A percentile compares a stretch with the other conserved stretches of the same genome.
These are phyloP conservation scores for Colletotrichum orchidophilum DNA, from an alignment of 2,329 filamentous ascomycete species.

Conservation along the genomic window DNA sequence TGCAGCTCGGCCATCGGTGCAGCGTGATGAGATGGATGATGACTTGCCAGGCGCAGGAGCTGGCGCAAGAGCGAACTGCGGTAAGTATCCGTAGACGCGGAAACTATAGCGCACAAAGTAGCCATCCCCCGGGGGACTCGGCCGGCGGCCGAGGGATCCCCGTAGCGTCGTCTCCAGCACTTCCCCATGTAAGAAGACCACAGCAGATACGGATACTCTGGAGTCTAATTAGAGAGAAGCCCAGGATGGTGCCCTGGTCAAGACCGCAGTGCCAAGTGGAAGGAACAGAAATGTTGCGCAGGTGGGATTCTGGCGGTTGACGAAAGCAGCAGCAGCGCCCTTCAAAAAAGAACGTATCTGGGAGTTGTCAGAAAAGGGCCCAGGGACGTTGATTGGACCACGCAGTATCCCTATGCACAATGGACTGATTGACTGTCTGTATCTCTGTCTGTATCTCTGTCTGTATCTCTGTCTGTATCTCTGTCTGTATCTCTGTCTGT, in stretches of 20 bases:
- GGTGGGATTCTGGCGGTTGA: not conserved
- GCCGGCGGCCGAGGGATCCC: slow-evolving; percentile 1
- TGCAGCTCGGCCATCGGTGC: not conserved
- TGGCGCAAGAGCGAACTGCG: not conserved
- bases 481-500: not conserved
- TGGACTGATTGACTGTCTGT: not conserved
- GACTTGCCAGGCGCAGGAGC: not conserved
- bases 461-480: not conserved
- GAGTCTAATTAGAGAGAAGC: not conserved
- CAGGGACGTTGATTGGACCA: not conserved
- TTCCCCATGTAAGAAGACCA: not conserved
- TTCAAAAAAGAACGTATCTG: not conserved
- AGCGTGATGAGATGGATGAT: not conserved
- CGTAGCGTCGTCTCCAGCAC: not conserved
- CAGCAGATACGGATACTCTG: not conserved
- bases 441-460: not conserved
- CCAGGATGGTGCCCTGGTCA: not conserved
- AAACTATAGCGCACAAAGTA: slow-evolving; percentile 4
- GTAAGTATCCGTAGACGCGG: not conserved
- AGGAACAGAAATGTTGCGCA: not conserved
- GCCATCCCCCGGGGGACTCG: not conserved
- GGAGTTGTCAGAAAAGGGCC: not conserved
- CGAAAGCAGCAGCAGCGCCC: not conserved
- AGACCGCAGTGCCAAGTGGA: not conserved
- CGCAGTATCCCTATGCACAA: not conserved